These are phyloP conservation scores for Amesomyces nigricolor DNA, from an alignment of 2,329 filamentous ascomycete genomes.

Conservation along the genomic window DNA sequence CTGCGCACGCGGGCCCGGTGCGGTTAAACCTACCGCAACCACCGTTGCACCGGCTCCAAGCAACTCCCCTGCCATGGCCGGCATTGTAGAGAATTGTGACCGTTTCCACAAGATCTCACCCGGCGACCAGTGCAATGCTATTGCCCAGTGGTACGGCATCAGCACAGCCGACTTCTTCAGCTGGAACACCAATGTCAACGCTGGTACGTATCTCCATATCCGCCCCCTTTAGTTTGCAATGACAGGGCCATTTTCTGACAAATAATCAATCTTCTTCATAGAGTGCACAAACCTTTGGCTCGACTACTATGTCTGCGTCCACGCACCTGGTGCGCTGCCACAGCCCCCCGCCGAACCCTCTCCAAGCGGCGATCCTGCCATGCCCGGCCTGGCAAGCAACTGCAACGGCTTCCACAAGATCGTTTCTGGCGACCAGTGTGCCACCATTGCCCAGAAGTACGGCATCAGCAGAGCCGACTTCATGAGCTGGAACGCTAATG, in stretches of 20 bases:
- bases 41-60: not conserved
- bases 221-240: not conserved
- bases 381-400: too few relatives aligned
- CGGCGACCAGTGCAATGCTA: slow-evolving; percentile 4
- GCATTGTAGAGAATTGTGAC: slow-evolving; percentile 2
- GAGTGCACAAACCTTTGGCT: slow-evolving; percentile 11
- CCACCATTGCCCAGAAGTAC: not conserved
- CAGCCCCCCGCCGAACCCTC: too few relatives aligned
- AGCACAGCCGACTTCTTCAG: not conserved
- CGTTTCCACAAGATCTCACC: slow-evolving; percentile 3
- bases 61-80: slow-evolving; percentile 8
- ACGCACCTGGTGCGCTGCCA: not conserved
- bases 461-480: slow-evolving; percentile 5
- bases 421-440: slow-evolving; percentile 7
- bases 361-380: too few relatives aligned
- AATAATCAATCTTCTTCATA: not conserved
- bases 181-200: slow-evolving; percentile 5
- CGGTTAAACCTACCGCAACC: not conserved
- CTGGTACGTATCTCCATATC: too few relatives aligned
- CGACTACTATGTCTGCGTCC: slow-evolving; percentile 2
- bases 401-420: slow-evolving; percentile 9
- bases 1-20: not conserved
- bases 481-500: not conserved
- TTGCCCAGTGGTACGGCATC: slow-evolving; percentile 1
- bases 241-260: not conserved